These are phyloP conservation scores for Talaromyces sp. DNA, from an alignment of 2,329 filamentous ascomycete species.

Conservation along the genomic window DNA sequence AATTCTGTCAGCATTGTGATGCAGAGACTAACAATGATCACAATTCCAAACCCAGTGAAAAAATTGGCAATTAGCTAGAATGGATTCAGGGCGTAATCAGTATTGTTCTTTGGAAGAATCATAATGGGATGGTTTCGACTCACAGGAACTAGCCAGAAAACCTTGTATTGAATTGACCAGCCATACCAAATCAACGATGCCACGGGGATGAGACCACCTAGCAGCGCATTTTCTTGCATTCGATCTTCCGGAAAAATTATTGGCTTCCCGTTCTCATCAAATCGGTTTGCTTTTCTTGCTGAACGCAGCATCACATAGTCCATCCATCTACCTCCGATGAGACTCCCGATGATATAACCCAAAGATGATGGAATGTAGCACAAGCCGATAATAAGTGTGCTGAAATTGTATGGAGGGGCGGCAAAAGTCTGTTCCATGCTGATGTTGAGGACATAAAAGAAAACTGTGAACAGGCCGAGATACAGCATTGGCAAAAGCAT, in stretches of 20 bases:
- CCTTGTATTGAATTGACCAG: conserved; percentile 3
- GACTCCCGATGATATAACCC: conserved; percentile 6
- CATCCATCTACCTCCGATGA: conserved; percentile 9
- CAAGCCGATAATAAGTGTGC: conserved; percentile 2
- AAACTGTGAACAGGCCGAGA: conserved; percentile 2
- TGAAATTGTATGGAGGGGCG: conserved; percentile 5
- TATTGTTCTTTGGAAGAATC: not conserved
- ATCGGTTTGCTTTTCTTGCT: conserved; percentile 3
- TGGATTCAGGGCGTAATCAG: not conserved
- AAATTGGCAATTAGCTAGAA: conserved; percentile 7
- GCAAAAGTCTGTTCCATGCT: conserved; percentile 6
- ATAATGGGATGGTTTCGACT: not conserved
- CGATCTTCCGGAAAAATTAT: conserved; percentile 3
- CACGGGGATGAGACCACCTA: not conserved
- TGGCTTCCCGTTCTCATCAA: conserved; percentile 1
- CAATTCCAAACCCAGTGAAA: conserved; percentile 7
- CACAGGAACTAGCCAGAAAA: conserved; percentile 7
- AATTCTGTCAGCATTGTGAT: conserved; percentile 9
- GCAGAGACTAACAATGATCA: conserved; percentile 2
- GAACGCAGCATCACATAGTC: conserved; percentile 7
- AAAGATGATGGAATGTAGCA: conserved; percentile 8
- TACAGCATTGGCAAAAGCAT: conserved; percentile 5
- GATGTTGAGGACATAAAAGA: conserved; percentile 10
- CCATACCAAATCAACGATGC: conserved; percentile 7
- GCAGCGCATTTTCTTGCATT: conserved; percentile 4